These are phyloP conservation scores for Talaromyces stipitatus DNA, from an alignment of 495 filamentous ascomycete species.

Conservation along the genomic window DNA sequence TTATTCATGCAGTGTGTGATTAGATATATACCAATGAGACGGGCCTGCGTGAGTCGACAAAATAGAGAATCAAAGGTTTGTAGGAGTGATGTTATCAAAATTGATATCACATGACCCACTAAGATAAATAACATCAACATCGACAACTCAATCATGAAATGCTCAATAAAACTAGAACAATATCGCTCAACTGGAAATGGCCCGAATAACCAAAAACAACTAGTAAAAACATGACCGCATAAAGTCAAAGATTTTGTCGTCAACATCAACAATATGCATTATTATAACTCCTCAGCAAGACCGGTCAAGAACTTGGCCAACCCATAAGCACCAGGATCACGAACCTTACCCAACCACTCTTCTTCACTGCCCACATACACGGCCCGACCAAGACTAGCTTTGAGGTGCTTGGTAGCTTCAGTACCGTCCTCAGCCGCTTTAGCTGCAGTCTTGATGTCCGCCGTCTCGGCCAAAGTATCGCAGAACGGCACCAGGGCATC, in stretches of 20 bases:
- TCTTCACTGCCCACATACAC: conserved; percentile 89
- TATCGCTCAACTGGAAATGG: not conserved
- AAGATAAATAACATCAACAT: not conserved
- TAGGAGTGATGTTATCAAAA: not conserved
- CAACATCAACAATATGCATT: not conserved
- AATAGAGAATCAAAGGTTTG: not conserved
- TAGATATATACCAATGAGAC: not conserved
- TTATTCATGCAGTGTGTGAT: not conserved
- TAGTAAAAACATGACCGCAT: not conserved
- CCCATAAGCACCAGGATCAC: conserved; percentile 88
- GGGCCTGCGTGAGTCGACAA: not conserved
- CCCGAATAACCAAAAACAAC: not conserved
- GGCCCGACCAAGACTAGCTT: conserved; percentile 74
- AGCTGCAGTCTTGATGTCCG: conserved; percentile 61
- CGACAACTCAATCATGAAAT: not conserved
- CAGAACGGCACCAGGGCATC: conserved; percentile 89
- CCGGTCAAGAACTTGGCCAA: conserved; percentile 74
- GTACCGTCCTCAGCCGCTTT: conserved; percentile 68
- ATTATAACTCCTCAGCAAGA: conserved; percentile 42
- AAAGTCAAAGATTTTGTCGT: not conserved
- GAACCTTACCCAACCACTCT: conserved; percentile 64
- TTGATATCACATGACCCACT: not conserved
- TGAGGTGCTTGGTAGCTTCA: conserved; percentile 83
- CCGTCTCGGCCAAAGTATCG: conserved; percentile 53
- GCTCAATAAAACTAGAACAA: not conserved